These are phyloP conservation scores for Ailanthus altissimus DNA, from an alignment of 345 rosid species.

Conservation along the genomic window DNA sequence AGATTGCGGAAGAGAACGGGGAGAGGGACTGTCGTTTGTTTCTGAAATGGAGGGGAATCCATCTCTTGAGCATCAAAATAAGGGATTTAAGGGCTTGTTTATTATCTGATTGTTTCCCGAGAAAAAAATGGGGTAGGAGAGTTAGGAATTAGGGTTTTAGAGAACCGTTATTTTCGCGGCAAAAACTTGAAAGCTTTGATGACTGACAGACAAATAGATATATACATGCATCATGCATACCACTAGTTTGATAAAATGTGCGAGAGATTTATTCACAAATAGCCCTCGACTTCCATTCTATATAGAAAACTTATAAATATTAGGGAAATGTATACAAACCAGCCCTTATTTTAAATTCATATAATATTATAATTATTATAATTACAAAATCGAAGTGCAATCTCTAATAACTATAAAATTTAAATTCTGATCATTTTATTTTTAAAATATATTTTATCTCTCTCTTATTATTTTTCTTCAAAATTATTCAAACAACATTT, in stretches of 20 bases:
- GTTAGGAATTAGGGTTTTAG: conserved; percentile 15
- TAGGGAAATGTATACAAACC: too few relatives aligned
- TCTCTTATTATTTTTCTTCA: too few relatives aligned
- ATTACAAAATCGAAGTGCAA: too few relatives aligned
- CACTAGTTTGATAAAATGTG: neutral
- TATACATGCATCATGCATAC: neutral
- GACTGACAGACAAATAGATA: too few relatives aligned
- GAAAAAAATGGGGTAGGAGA: neutral
- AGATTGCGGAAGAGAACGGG: conserved; percentile 34
- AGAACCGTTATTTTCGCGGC: conserved; percentile 30
- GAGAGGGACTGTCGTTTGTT: conserved; percentile 25
- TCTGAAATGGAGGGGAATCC: conserved; percentile 30
- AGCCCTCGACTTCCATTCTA: too few relatives aligned
- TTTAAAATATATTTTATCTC: too few relatives aligned
- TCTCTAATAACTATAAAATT: too few relatives aligned
- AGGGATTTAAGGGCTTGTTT: neutral
- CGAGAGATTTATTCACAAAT: neutral
- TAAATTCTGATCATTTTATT: too few relatives aligned
- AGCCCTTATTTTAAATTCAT: too few relatives aligned
- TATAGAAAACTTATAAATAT: too few relatives aligned
- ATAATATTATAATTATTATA: too few relatives aligned
- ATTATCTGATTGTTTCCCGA: neutral
- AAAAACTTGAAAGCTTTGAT: neutral
- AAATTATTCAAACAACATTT: too few relatives aligned
- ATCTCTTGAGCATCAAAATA: conserved; percentile 51